Evolutionary conservation across 257 asterid genomes (phyloP).

Genomic region (Nicotiana benthamiana): DNA sequence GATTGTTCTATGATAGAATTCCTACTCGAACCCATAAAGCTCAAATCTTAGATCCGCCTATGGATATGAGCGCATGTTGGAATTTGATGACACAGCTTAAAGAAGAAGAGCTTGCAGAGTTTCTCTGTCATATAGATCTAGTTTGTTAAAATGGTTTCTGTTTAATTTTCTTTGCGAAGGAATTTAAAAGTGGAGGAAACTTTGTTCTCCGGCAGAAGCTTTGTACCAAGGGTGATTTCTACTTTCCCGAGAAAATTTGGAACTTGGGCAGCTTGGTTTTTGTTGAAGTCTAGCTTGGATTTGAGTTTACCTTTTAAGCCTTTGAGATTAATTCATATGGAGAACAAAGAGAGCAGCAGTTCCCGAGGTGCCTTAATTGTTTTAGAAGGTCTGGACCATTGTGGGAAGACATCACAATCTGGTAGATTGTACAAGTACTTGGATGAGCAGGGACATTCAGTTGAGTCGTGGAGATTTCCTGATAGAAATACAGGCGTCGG

Average conservation of each 20-base stretch:
- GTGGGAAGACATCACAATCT: constrained; percentile 90
- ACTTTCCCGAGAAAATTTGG: constrained; percentile 28
- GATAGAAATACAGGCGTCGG: constrained; percentile 88
- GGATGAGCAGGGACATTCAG: constrained; percentile 55
- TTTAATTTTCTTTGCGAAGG: not conserved
- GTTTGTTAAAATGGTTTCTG: not conserved
- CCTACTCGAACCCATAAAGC: too few relatives aligned
- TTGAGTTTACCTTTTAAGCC: constrained; percentile 37
- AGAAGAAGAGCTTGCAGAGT: not conserved
- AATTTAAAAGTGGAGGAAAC: not conserved
- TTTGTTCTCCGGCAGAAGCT: not conserved
- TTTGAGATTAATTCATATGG: constrained; percentile 56
- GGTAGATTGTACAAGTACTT: constrained; percentile 48
- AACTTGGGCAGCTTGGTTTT: constrained; percentile 16
- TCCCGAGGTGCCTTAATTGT: constrained; percentile 91
- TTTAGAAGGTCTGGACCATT: constrained; percentile 87
- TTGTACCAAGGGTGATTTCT: not conserved
- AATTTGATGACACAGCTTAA: not conserved
- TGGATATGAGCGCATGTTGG: too few relatives aligned
- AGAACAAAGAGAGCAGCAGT: constrained; percentile 23
- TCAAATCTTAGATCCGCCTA: too few relatives aligned
- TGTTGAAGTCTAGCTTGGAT: constrained; percentile 18
- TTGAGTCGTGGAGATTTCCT: constrained; percentile 90
- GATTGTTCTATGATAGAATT: too few relatives aligned
- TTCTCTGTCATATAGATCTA: not conserved